These are phyloP conservation scores for Monilinia polystroma DNA, from an alignment of 2,329 filamentous ascomycete genomes.

Conservation along the genomic window DNA sequence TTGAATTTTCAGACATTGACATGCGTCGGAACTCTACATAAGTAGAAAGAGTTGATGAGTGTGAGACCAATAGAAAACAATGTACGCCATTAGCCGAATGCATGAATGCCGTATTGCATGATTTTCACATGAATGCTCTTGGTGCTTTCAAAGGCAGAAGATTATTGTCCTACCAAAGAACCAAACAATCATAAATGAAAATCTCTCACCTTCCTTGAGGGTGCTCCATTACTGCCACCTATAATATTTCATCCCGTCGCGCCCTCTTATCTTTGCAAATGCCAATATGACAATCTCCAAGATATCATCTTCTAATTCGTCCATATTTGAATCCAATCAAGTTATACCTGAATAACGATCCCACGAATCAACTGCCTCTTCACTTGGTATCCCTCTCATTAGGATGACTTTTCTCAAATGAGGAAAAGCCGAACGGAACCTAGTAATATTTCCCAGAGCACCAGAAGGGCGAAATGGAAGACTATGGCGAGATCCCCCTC, in stretches of 20 bases:
- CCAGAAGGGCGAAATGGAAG: constrained; percentile 15
- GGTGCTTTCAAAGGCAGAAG: neutral
- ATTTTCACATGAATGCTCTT: neutral
- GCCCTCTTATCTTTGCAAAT: constrained; percentile 6
- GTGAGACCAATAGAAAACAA: neutral
- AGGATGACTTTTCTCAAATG: constrained; percentile 13
- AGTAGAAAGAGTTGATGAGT: neutral
- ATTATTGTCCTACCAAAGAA: neutral
- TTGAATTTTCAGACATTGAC: neutral
- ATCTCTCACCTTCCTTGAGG: neutral
- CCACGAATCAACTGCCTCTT: constrained; percentile 20
- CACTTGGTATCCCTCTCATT: constrained; percentile 14
- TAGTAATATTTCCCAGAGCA: constrained; percentile 9
- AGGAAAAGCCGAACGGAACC: constrained; percentile 9
- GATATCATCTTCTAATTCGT: constrained; percentile 6
- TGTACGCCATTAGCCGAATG: neutral
- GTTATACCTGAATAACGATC: constrained; percentile 13
- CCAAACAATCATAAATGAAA: neutral
- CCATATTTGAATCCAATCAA: constrained; percentile 4
- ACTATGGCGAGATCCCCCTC: neutral
- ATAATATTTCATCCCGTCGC: neutral
- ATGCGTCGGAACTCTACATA: neutral
- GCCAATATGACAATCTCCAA: constrained; percentile 7
- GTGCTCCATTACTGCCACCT: constrained; percentile 18
- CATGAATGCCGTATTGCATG: neutral